Conservation (phyloP, 805 yeast genomes). For the Huiozyma sinensis region DNA sequence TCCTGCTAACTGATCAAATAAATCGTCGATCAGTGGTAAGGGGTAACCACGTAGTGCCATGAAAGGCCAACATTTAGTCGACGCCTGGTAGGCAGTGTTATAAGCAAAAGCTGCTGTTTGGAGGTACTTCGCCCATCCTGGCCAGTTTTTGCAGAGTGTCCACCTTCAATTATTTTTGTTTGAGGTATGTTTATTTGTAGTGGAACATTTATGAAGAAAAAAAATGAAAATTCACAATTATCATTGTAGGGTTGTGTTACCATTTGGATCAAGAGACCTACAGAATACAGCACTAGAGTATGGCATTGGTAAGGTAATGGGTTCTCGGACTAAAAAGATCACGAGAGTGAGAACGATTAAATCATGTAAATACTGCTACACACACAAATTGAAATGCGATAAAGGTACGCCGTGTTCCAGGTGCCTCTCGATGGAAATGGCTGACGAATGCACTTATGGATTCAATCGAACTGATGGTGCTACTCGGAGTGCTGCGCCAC, state of each 20-base stretch:
- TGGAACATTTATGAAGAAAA: too few relatives aligned
- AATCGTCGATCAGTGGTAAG: slow-evolving; percentile 1
- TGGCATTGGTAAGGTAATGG: too few relatives aligned
- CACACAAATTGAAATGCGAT: slow-evolving; percentile 20
- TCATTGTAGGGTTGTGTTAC: too few relatives aligned
- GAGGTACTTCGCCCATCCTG: too few relatives aligned
- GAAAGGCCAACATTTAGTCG: not conserved
- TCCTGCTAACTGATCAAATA: not conserved
- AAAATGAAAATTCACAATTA: too few relatives aligned
- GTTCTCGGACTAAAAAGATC: slow-evolving; percentile 3
- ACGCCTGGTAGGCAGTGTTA: not conserved
- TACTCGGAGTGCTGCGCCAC: slow-evolving; percentile 3
- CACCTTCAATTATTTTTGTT: too few relatives aligned
- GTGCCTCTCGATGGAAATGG: slow-evolving; percentile 7
- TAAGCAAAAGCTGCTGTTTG: not conserved
- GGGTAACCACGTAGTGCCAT: too few relatives aligned
- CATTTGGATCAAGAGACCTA: too few relatives aligned
- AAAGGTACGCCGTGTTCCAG: slow-evolving; percentile 17
- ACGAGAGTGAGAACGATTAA: slow-evolving; percentile 19
- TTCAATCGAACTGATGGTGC: slow-evolving; percentile 5
- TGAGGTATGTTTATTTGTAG: too few relatives aligned
- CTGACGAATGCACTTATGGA: slow-evolving; percentile 16
- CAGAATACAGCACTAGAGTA: too few relatives aligned
- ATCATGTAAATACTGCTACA: slow-evolving; percentile 21
- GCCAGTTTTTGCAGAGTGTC: too few relatives aligned